Evolutionary conservation across 2,329 filamentous ascomycete species (phyloP).

Genomic region (Amesomyces nigricolor): DNA sequence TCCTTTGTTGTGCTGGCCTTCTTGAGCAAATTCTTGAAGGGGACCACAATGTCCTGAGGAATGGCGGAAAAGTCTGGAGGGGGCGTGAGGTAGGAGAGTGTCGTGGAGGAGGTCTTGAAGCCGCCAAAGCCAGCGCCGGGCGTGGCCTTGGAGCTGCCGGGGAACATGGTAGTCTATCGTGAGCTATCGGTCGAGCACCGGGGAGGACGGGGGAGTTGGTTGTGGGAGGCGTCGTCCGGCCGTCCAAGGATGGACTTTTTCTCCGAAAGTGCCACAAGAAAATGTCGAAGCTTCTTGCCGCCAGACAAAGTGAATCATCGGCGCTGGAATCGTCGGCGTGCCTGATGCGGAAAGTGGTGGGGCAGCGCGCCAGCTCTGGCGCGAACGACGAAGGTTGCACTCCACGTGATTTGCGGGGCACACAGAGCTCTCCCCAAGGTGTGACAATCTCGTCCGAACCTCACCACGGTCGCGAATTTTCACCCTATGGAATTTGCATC

Average conservation of each 20-base stretch:
- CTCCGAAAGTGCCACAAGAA: no score
- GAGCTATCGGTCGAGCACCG: background rate
- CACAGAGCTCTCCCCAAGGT: background rate
- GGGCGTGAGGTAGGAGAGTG: slow-evolving; percentile 80
- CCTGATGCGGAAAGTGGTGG: slow-evolving; percentile 11
- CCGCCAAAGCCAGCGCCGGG: slow-evolving; percentile 33
- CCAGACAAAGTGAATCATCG: no score
- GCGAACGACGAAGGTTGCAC: background rate
- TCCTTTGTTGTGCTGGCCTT: slow-evolving; percentile 89
- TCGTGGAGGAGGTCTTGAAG: slow-evolving; percentile 40
- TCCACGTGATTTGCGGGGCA: slow-evolving; percentile 8
- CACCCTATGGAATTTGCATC: no score
- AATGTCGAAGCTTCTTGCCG: no score
- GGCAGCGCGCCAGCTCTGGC: background rate
- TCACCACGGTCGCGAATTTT: no score
- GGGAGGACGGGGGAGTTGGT: background rate
- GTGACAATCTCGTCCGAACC: no score
- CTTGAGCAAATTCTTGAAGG: slow-evolving; percentile 89
- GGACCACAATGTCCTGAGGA: slow-evolving; percentile 75
- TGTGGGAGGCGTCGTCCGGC: background rate
- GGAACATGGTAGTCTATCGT: slow-evolving; percentile 5
- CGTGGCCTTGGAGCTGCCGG: background rate
- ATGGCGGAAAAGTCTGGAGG: slow-evolving; percentile 74
- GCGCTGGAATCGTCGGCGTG: background rate
- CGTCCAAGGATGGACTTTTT: no score